Percentiles rank a stretch among this genome's conserved stretches.
These are phyloP conservation scores for Phytophthora sansomeana DNA, from an alignment of 352 stramenopile genomes.

Conservation along the genomic window DNA sequence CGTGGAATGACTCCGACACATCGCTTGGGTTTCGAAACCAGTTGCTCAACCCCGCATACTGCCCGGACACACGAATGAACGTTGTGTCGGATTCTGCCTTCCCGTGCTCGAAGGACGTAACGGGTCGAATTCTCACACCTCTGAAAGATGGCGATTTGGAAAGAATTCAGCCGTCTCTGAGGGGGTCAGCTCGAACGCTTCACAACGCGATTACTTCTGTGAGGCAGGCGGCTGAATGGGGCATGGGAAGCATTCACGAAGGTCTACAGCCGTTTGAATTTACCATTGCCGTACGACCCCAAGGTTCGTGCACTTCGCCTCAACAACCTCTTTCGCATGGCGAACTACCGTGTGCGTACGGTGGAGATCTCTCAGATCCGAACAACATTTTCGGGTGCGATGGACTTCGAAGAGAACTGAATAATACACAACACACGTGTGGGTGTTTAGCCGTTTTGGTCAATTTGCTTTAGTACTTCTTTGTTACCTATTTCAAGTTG, in stretches of 20 bases:
- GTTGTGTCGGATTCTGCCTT: slow-evolving; percentile 8
- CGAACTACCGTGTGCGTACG: slow-evolving; percentile 17
- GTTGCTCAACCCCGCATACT: not conserved
- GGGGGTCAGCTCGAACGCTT: not conserved
- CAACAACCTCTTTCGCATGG: slow-evolving; percentile 5
- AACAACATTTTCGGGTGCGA: not conserved
- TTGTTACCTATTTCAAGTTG: too few relatives aligned
- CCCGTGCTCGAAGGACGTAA: not conserved
- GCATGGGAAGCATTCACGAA: slow-evolving; percentile 4
- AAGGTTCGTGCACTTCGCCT: not conserved
- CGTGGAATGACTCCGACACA: slow-evolving; percentile 1
- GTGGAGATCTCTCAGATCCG: slow-evolving; percentile 7
- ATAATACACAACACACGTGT: not conserved
- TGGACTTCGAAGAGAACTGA: slow-evolving; percentile 4
- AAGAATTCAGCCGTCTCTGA: not conserved
- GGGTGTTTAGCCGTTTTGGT: not conserved
- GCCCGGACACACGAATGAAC: not conserved
- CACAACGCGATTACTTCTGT: slow-evolving; percentile 14
- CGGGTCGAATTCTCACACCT: not conserved
- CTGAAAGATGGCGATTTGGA: slow-evolving; percentile 8
- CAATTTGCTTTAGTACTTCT: too few relatives aligned
- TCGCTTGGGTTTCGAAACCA: not conserved
- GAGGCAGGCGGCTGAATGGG: slow-evolving; percentile 1
- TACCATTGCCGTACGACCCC: slow-evolving; percentile 2
- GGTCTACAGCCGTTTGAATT: slow-evolving; percentile 1